Evolutionary conservation across 495 filamentous ascomycete species (phyloP), one percentile per base, ranked within the genome.

Genomic region (Amphirosellinia nigrospora): DNA sequence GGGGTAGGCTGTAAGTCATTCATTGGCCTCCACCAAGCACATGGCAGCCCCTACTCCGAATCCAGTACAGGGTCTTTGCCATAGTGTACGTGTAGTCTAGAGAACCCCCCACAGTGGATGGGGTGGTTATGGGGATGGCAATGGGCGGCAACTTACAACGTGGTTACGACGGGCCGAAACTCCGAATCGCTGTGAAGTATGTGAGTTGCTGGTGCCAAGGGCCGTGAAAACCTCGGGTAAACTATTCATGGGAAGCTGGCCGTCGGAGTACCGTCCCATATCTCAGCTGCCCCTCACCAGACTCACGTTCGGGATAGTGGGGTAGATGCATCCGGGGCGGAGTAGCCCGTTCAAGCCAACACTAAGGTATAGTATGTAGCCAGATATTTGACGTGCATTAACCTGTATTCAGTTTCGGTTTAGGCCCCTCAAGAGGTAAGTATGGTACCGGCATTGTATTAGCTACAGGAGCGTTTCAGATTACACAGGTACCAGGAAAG

Each of bases 91-190:
- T n/a, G 21, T 36, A 53, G 30, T 16, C 64, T 43, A 39, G 68
- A 55, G 69, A 50, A 43, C 63, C 70, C 55, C 75, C 73, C 73
- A 70, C 75, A 70, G 71, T 73, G 71, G 66, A n/a, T n/a, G n/a
- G n/a, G n/a, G n/a, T n/a, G n/a, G n/a, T n/a, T n/a, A n/a, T n/a
- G n/a, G n/a, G n/a, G n/a, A n/a, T n/a, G n/a, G n/a, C n/a, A n/a
- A n/a, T n/a, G n/a, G 72, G 73, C 75, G 73, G 73, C 70, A 77
- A 72, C 68, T 72, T 73, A 70, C 68, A 60, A 70, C 67, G 68
- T 72, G 64, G 43, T 70, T 75, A 73, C 75, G 77, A 77, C 77
- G 77, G 77, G 75, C 77, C 77, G 77, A 71, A 43, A 69, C 62
- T 74, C 77, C 77, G 77, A 62, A 39, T 60, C 65, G 66, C 69